Evolutionary conservation across 352 stramenopile genomes (phyloP), one percentile per base, ranked within the genome.

Genomic region (Pythium chondricola): DNA sequence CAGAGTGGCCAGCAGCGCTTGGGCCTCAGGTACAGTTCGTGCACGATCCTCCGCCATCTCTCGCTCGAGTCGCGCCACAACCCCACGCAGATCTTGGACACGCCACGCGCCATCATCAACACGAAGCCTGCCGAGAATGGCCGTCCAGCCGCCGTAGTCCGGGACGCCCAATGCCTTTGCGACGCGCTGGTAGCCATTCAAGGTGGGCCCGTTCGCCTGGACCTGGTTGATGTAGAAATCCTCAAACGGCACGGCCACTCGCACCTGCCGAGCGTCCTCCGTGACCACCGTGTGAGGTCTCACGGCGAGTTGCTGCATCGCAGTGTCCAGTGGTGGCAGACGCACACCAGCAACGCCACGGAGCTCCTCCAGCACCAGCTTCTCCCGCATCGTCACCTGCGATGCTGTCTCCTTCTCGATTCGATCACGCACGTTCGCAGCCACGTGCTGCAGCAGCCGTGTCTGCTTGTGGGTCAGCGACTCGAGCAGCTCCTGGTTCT

Each of bases 141-240:
- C 37, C 2, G 29, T 30, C 69, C 65, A 79, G 40, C 48, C 64
- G 0, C 46, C 45, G 17, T 70, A 58, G 8, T 43, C 22, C 0
- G 59, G 51, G 0, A 65, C 41, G 0, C 38, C 30, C 7, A 79
- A 39, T 4, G 59, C 63, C 7, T 14, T 0, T 16, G 61, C 52
- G 7, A 76, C 31, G 8, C 59, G 44, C 6, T 31, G 24, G 33
- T 67, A 51, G 6, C 47, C 56, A 29, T 65, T 52, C 13, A 25
- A 13, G 17, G 32, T 38, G 9, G 13, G 14, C 39, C 5, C 31
- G 30, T 14, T 29, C 18, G 8, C 11, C 9, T 55, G 53, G 2
- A 75, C 43, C 41, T 67, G 63, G 31, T 67, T 63, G 53, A 74
- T 71, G 33, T 69, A 67, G 11, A 79, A 61, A 7, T 71, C 53